phyloP scores from a whole-genome alignment of 176 grass and related monocot species.

The Themeda triandra region DNA sequence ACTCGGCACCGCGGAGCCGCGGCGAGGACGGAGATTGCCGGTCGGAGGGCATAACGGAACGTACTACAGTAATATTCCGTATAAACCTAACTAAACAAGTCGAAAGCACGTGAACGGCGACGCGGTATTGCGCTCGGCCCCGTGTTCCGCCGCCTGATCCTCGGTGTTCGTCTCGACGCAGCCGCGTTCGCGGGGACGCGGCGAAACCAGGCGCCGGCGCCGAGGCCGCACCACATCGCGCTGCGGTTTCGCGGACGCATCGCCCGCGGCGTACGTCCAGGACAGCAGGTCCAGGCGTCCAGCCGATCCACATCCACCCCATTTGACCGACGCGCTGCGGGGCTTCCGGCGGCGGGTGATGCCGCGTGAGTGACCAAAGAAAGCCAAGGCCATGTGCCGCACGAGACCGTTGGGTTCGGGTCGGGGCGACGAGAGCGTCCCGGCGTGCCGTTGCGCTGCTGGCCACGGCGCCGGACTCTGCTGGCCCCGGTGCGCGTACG shows the following conservation, averaged over 20 bases:
- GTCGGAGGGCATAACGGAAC: too few species aligned
- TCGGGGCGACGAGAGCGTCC: not conserved
- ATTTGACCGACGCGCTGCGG: not conserved
- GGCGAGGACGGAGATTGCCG: too few species aligned
- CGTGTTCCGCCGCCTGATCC: not conserved
- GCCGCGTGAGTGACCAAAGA: too few species aligned
- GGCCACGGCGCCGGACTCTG: not conserved
- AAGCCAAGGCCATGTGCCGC: not conserved
- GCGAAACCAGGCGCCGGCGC: not conserved
- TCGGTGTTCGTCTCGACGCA: too few species aligned
- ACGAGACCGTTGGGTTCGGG: not conserved
- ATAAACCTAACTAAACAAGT: not conserved
- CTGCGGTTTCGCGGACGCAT: not conserved
- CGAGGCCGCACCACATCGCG: not conserved
- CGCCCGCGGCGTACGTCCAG: not conserved
- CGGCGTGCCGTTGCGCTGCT: not conserved
- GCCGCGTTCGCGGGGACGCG: not conserved
- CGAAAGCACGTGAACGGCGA: not conserved
- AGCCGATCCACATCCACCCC: not conserved
- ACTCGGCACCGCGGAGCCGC: not conserved
- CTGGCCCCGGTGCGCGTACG: too few species aligned
- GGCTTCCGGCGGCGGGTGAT: not conserved
- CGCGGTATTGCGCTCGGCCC: not conserved
- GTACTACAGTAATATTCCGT: too few species aligned
- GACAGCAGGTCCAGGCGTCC: too few species aligned